Conservation (phyloP, 208 protist genomes). For the Porcisia hertigi region DNA sequence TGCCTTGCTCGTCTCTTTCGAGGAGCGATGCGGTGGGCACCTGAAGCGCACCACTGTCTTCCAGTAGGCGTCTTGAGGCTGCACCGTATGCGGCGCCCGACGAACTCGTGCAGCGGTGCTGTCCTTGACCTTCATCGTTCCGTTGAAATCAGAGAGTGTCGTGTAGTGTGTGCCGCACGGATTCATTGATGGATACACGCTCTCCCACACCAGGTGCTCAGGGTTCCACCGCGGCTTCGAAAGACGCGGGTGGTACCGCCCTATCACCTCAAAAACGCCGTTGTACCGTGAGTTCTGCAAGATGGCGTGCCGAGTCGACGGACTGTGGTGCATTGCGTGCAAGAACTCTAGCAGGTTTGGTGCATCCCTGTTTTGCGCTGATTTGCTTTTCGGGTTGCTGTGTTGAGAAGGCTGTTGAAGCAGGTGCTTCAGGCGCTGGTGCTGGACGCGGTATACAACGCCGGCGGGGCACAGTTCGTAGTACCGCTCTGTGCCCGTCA, state of each 20-base stretch:
- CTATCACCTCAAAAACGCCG: slow-evolving; percentile 53
- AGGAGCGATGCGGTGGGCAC: slow-evolving; percentile 27
- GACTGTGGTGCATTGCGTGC: slow-evolving; percentile 31
- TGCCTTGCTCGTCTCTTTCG: not conserved
- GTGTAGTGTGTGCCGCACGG: slow-evolving; percentile 37
- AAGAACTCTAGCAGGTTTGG: slow-evolving; percentile 33
- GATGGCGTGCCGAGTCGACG: slow-evolving; percentile 13
- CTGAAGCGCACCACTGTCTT: slow-evolving; percentile 68
- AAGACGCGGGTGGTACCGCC: slow-evolving; percentile 42
- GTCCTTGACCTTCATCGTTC: not conserved
- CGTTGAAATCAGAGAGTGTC: slow-evolving; percentile 2
- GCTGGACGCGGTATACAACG: slow-evolving; percentile 54
- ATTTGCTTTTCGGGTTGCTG: not conserved
- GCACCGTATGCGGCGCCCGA: not conserved
- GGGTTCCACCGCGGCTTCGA: slow-evolving; percentile 63
- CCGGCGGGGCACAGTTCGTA: slow-evolving; percentile 65
- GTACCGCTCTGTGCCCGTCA: slow-evolving; percentile 58
- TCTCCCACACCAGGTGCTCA: slow-evolving; percentile 62
- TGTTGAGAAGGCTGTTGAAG: not conserved
- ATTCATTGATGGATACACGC: slow-evolving; percentile 58
- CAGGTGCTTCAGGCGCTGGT: slow-evolving; percentile 28
- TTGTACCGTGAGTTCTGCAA: slow-evolving; percentile 27
- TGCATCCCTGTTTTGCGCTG: not conserved
- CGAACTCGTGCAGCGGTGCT: not conserved
- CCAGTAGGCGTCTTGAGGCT: slow-evolving; percentile 44